Percentiles rank a stretch among this genome's conserved stretches.
These are phyloP conservation scores for Apocynum venetum DNA, from an alignment of 257 asterid genomes.

Conservation along the genomic window DNA sequence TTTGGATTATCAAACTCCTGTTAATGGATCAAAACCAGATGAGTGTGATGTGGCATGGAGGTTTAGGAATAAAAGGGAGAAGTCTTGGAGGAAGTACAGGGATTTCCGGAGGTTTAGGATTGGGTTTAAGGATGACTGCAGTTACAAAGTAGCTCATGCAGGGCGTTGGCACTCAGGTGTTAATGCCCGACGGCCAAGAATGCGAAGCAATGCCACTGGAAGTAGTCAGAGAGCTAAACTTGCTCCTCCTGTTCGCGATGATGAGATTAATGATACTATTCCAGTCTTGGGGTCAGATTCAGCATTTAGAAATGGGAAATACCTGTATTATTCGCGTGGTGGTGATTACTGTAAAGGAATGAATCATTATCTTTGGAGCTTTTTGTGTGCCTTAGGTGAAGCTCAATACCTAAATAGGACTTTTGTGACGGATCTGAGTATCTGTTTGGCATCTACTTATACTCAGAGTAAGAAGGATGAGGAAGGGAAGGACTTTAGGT, in stretches of 20 bases:
- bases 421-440: conserved; percentile 84
- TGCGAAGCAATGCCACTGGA: conserved; percentile 27
- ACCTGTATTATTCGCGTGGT: conserved; percentile 88
- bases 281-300: conserved; percentile 67
- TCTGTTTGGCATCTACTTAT: conserved; percentile 74
- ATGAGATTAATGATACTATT: conserved; percentile 85
- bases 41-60: conserved; percentile 98
- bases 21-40: conserved; percentile 62
- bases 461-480: conserved; percentile 65
- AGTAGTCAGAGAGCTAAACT: conserved; percentile 30
- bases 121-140: conserved; percentile 65
- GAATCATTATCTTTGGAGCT: conserved; percentile 93
- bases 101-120: conserved; percentile 89
- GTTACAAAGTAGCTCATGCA: conserved; percentile 55
- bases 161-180: conserved; percentile 93
- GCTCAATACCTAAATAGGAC: conserved; percentile 88
- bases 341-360: conserved; percentile 96
- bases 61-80: conserved; percentile 82
- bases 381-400: conserved; percentile 91
- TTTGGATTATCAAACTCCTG: conserved; percentile 76
- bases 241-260: conserved; percentile 51
- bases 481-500: conserved; percentile 86
- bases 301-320: conserved; percentile 69
- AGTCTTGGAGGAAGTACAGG: conserved; percentile 90
- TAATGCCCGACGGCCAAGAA: conserved; percentile 74